Base-by-base conservation (phyloP, 768 basidiomycete species). In the Xerocomellus dryophilus region DNA sequence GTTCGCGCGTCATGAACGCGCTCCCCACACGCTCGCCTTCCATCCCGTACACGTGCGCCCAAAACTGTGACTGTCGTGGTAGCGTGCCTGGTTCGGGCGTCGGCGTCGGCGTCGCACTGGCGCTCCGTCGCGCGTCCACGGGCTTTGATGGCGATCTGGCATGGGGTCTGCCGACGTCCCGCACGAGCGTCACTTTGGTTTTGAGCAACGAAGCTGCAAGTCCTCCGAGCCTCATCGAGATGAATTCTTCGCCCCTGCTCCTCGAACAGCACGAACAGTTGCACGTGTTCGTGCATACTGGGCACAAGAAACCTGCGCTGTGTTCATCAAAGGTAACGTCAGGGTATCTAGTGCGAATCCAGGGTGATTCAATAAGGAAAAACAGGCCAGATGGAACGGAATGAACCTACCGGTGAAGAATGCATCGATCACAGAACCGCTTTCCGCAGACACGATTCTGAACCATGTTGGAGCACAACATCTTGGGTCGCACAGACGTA, bases 241-340 rank as follows among this genome's bases (percentile, higher is more conserved):
- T 51, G 53, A 80, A 82, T 11, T 63, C 57, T 47, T 80, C 82
- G 6, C 81, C 80, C 6, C 82, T 73, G 53, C 57, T 72, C 25
- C 64, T 56, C 14, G 75, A 70, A 58, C 81, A 83, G 0, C 6
- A 0, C 11, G 78, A 76, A 61, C 82, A 84, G 42, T 77, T 80
- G 65, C 82, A 84, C 11, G 56, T 74, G 11, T 68, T 59, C 4
- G 62, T 59, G 59, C 81, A 84, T 14, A 23, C 58, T 0, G 82
- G 82, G 58, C 83, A 84, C 21, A 59, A 50, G 47, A 76, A 77
- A 7, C 61, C 49, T 4, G 58, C 56, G 36, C 57, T 67, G 18
- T 52, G 61, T 32, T 61, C 42, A 31, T 74, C 66, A 53, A 78
- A 77, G 25, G 63, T 64, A 52, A 75, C 50, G 17, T 74, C 68